Evolutionary conservation across 208 protist species (phyloP), one percentile per base, ranked within the genome.

Genomic region (Phytomonas francai): DNA sequence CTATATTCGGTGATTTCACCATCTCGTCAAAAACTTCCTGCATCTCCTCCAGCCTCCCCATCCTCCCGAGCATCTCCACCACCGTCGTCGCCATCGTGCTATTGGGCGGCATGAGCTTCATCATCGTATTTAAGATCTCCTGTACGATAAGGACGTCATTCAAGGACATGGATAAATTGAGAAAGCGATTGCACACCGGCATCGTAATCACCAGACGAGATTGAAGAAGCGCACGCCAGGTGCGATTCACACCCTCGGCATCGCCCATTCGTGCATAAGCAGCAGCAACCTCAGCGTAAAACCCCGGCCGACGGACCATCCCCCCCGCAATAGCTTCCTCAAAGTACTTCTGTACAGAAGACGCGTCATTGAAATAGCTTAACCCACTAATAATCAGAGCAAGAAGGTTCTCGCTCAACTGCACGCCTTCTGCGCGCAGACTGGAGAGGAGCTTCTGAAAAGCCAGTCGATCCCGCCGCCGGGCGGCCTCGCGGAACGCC

Each of bases 41-140:
- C 89, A 97, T 95, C 71, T 97, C 87, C 9, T 65, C 70, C 6
- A 97, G 77, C 0, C 88, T 76, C 3, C 92, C 92, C 92, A 95
- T 95, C 74, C 94, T 94, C 7, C 92, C 92, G 58, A 97, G 85
- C 85, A 97, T 92, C 68, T 97, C 92, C 29, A 97, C 83, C 28
- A 97, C 92, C 22, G 92, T 97, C 34, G 92, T 97, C 51, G 88
- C 87, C 11, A 89, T 97, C 14, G 94, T 80, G 14, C 88, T 85
- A 72, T 97, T 97, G 4, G 92, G 88, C 8, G 92, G 92, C 22
- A 95, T 88, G 0, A 90, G 78, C 67, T 85, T 70, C 89, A 97
- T 97, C 92, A 97, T 97, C 3, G 85, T 92, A 63, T 93, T 82
- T 31, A 97, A 74, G 28, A 97, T 88, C 54, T 91, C 77, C 72